phyloP scores from a whole-genome alignment of 2,329 filamentous ascomycete species.

The Scedosporium boydii region DNA sequence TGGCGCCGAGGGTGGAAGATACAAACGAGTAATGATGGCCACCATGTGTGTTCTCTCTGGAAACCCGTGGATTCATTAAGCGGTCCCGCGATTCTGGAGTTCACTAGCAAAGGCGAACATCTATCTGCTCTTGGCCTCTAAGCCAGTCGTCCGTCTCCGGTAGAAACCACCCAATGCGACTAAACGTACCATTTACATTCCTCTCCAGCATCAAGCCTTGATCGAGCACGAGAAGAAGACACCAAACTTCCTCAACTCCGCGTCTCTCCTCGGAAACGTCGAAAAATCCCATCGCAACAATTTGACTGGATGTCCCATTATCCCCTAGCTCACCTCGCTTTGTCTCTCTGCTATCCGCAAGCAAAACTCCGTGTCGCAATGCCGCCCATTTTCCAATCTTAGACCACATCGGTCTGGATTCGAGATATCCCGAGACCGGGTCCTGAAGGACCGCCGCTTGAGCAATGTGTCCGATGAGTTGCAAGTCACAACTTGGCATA shows the following conservation, averaged over 20 bases:
- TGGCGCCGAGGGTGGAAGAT: too few species aligned
- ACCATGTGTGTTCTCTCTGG: too few species aligned
- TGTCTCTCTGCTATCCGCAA: background rate
- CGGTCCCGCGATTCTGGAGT: background rate
- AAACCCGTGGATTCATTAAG: too few species aligned
- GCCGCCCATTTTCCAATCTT: background rate
- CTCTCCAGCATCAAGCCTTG: background rate
- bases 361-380: background rate
- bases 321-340: background rate
- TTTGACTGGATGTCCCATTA: background rate
- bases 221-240: background rate
- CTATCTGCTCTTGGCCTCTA: background rate
- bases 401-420: background rate
- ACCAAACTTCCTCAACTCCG: background rate
- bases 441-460: too few species aligned
- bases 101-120: background rate
- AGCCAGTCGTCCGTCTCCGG: background rate
- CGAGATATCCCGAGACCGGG: background rate
- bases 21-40: too few species aligned
- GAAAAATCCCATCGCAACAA: background rate
- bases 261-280: background rate
- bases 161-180: background rate
- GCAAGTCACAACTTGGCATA: too few species aligned
- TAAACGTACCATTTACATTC: background rate
- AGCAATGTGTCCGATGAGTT: too few species aligned